A percentile compares a stretch with the other conserved stretches of the same genome.
These are phyloP conservation scores for Nicotiana sylvestris DNA, from an alignment of 257 asterid genomes.

Conservation along the genomic window DNA sequence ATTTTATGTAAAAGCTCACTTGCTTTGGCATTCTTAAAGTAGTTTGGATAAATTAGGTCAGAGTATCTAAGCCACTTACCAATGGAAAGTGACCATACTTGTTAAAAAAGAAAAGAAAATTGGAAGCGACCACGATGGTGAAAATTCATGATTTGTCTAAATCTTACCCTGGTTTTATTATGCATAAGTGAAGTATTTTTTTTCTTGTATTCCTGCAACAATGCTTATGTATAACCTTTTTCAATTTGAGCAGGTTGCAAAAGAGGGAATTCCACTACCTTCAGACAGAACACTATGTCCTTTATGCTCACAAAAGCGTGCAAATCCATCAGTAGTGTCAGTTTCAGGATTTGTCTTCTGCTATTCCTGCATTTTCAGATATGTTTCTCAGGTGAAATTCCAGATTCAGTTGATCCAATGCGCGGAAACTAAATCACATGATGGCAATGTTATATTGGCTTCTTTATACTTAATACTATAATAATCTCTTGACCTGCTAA, in stretches of 20 bases:
- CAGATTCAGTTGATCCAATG: background rate
- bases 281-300: constrained; percentile 76
- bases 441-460: background rate
- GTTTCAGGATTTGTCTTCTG: constrained; percentile 96
- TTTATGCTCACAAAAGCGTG: constrained; percentile 80
- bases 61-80: background rate
- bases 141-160: background rate
- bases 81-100: background rate
- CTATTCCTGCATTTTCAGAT: constrained; percentile 89
- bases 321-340: constrained; percentile 83
- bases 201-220: background rate
- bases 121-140: background rate
- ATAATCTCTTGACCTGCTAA: background rate
- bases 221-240: background rate
- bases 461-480: background rate
- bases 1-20: background rate
- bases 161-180: background rate
- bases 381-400: constrained; percentile 73
- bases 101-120: background rate
- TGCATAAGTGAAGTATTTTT: background rate
- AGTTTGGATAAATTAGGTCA: background rate
- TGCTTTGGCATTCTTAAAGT: background rate
- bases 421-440: background rate
- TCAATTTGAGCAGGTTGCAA: constrained; percentile 60
- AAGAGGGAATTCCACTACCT: constrained; percentile 90